Percentiles rank a stretch among this genome's conserved stretches.
These are phyloP conservation scores for Amaranthus tricolor DNA, from an alignment of 179 eudicot genomes.

Conservation along the genomic window DNA sequence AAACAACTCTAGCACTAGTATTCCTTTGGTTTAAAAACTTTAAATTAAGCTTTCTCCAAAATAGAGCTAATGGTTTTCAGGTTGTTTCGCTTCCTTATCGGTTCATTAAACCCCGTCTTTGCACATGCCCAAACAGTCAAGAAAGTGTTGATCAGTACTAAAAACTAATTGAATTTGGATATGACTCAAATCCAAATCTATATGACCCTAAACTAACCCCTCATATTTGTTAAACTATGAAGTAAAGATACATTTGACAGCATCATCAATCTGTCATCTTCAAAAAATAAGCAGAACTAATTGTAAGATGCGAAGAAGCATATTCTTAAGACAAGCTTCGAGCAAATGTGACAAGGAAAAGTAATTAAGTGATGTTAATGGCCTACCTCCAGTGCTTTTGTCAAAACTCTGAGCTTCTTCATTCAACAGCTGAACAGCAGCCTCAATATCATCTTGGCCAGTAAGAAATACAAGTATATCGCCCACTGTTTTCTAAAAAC, in stretches of 20 bases:
- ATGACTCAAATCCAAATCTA: too few species aligned
- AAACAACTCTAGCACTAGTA: too few species aligned
- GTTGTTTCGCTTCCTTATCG: too few species aligned
- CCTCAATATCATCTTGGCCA: slow-evolving; percentile 98
- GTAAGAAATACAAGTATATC: slow-evolving; percentile 92
- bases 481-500: slow-evolving; percentile 70
- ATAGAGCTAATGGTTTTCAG: too few species aligned
- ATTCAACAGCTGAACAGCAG: slow-evolving; percentile 73
- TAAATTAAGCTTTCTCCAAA: too few species aligned
- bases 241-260: neutral
- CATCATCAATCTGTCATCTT: neutral
- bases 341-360: neutral
- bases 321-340: neutral
- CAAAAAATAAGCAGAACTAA: slow-evolving; percentile 2
- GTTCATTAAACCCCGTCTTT: too few species aligned
- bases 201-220: too few species aligned
- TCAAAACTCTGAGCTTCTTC: slow-evolving; percentile 65
- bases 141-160: too few species aligned
- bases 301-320: neutral
- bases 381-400: slow-evolving; percentile 57
- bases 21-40: too few species aligned
- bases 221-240: neutral
- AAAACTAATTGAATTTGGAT: too few species aligned
- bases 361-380: neutral
- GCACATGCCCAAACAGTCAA: too few species aligned